A percentile compares a stretch with the other conserved stretches of the same genome.
phyloP scores from a whole-genome alignment of 2,329 filamentous ascomycete species.

The Pseudocercospora musae region DNA sequence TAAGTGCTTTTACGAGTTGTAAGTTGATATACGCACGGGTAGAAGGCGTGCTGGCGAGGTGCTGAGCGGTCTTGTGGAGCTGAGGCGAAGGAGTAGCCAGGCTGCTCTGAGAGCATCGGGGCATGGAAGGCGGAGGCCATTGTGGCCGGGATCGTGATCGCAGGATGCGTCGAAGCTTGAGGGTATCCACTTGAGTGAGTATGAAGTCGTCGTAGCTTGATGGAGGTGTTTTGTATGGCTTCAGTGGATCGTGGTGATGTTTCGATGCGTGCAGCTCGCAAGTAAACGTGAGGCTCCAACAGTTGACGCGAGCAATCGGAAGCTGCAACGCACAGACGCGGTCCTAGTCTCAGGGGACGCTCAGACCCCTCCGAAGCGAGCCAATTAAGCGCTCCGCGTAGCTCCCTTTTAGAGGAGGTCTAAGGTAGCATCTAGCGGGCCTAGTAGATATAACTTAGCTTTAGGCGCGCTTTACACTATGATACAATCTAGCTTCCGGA shows the following conservation, averaged over 20 bases:
- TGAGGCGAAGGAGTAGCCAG: conserved; percentile 60
- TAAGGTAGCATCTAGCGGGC: too few species aligned
- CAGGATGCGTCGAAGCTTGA: not conserved
- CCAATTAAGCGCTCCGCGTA: too few species aligned
- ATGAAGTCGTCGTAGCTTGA: not conserved
- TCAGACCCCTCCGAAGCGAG: too few species aligned
- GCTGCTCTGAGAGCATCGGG: conserved; percentile 50
- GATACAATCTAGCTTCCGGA: too few species aligned
- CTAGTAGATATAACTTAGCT: too few species aligned
- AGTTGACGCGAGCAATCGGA: conserved; percentile 17
- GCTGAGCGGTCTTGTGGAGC: conserved; percentile 42
- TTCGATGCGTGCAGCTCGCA: conserved; percentile 8
- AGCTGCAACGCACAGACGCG: conserved; percentile 7
- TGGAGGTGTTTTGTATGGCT: conserved; percentile 2
- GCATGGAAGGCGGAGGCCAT: conserved; percentile 57
- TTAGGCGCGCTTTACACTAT: too few species aligned
- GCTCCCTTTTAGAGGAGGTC: too few species aligned
- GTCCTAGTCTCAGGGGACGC: too few species aligned
- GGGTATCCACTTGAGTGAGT: not conserved
- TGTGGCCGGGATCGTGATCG: conserved; percentile 22
- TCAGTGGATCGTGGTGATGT: conserved; percentile 6
- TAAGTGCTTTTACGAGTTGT: not conserved
- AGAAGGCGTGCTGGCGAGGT: conserved; percentile 74
- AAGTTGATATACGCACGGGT: conserved; percentile 66
- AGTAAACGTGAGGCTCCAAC: conserved; percentile 17